These are phyloP conservation scores for Aspergillus fructus DNA, from an alignment of 2,329 filamentous ascomycete genomes.

Conservation along the genomic window DNA sequence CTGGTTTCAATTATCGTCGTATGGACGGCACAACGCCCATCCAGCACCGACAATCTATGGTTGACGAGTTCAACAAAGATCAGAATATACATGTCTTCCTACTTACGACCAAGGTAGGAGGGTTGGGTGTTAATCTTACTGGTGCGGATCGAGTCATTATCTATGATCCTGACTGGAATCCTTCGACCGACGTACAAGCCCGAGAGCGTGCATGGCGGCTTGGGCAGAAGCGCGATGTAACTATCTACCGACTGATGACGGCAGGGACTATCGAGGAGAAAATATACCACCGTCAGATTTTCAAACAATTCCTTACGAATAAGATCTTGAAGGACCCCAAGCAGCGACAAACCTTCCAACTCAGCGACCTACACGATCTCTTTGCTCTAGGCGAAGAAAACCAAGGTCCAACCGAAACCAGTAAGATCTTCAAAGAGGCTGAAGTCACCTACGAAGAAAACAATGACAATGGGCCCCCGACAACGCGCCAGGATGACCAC, in stretches of 20 bases:
- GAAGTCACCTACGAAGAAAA: conserved; percentile 65
- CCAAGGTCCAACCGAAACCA: conserved; percentile 75
- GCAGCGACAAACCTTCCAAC: conserved; percentile 84
- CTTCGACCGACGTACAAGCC: conserved; percentile 92
- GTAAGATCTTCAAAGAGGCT: conserved; percentile 81
- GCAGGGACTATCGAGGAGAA: conserved; percentile 98
- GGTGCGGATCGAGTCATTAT: conserved; percentile 96
- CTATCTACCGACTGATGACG: conserved; percentile 96
- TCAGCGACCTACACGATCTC: conserved; percentile 86
- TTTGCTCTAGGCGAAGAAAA: conserved; percentile 73
- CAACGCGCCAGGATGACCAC: background rate
- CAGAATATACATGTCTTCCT: conserved; percentile 82
- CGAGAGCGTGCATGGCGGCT: conserved; percentile 93
- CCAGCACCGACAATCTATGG: conserved; percentile 81
- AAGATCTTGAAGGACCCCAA: conserved; percentile 94
- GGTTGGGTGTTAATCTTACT: conserved; percentile 89
- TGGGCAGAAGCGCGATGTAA: conserved; percentile 91
- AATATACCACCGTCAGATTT: conserved; percentile 97
- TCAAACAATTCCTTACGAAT: conserved; percentile 96
- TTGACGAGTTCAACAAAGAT: conserved; percentile 88
- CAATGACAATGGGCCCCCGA: conserved; percentile 8
- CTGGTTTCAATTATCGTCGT: conserved; percentile 72
- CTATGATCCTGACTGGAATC: conserved; percentile 98
- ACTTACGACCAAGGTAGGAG: conserved; percentile 92
- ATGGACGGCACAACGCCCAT: conserved; percentile 95